Percentiles rank a stretch among this genome's conserved stretches.
These are phyloP conservation scores for Sinapis alba DNA, from an alignment of 441 rosid species.

Conservation along the genomic window DNA sequence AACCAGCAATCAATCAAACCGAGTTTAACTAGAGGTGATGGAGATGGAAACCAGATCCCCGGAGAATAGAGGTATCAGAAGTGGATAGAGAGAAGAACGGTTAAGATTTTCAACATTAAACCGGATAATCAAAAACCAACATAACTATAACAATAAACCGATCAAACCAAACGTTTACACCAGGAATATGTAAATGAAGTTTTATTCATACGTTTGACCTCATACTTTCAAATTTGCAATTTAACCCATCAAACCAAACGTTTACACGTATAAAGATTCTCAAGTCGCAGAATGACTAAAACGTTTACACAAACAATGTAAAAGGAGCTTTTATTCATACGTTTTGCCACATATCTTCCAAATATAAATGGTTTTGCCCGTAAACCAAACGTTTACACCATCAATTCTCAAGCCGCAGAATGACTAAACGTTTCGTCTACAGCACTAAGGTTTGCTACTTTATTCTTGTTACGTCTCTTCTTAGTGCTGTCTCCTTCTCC, in stretches of 20 bases:
- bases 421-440: conserved; percentile 49
- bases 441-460: conserved; percentile 58
- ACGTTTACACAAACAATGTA: conserved; percentile 17
- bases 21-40: not conserved
- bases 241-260: conserved; percentile 8
- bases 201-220: conserved; percentile 18
- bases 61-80: not conserved
- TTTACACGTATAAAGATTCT: not conserved
- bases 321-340: conserved; percentile 14
- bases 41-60: not conserved
- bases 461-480: conserved; percentile 39
- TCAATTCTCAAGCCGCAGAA: conserved; percentile 30
- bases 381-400: conserved; percentile 8
- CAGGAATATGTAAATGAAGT: not conserved
- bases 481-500: conserved; percentile 41
- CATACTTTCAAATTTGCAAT: conserved; percentile 14
- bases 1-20: not conserved
- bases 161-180: conserved; percentile 1
- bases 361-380: conserved; percentile 5
- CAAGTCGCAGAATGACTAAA: conserved; percentile 39
- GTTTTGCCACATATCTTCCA: conserved; percentile 24
- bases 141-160: not conserved
- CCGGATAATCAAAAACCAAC: not conserved
- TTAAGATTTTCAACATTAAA: not conserved
- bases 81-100: not conserved